Conservation (phyloP, 1,139 yeast genomes). For the Debaryomyces robertsiae region DNA sequence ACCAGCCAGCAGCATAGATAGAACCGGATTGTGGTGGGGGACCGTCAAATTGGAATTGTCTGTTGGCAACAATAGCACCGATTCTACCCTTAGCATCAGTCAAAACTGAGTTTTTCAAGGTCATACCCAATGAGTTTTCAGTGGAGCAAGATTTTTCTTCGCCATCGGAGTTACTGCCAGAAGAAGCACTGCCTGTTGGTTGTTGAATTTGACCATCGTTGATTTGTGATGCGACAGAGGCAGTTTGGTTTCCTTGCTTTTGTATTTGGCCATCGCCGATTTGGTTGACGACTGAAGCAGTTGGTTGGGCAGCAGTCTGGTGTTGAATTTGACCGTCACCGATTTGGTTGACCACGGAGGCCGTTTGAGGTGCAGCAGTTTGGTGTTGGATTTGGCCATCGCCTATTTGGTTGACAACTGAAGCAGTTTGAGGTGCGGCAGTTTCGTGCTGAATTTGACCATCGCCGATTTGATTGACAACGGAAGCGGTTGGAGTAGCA, state of each 20-base stretch:
- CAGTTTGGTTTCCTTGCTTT: conserved; percentile 44
- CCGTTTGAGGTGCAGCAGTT: conserved; percentile 32
- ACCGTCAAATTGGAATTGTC: conserved; percentile 88
- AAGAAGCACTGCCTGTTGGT: conserved; percentile 21
- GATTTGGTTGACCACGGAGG: conserved; percentile 35
- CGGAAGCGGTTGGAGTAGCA: conserved; percentile 38
- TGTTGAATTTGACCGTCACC: conserved; percentile 41
- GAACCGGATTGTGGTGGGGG: conserved; percentile 93
- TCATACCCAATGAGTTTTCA: conserved; percentile 56
- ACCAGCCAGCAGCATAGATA: conserved; percentile 86
- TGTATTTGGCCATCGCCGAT: conserved; percentile 47
- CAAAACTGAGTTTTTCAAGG: conserved; percentile 54
- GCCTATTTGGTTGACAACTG: conserved; percentile 37
- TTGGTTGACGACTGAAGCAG: conserved; percentile 30
- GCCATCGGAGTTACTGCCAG: conserved; percentile 15
- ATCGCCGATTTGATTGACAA: conserved; percentile 55
- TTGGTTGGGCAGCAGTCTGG: conserved; percentile 29
- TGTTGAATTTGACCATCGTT: conserved; percentile 40
- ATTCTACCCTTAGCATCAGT: conserved; percentile 69
- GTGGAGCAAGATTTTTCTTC: conserved; percentile 45
- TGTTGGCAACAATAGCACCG: conserved; percentile 82
- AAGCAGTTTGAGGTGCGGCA: conserved; percentile 23
- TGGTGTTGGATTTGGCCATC: conserved; percentile 46
- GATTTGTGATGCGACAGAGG: conserved; percentile 33
- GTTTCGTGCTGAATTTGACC: conserved; percentile 66